Conservation (phyloP, 2,329 filamentous ascomycete species). For the Passalora sequoiae region DNA sequence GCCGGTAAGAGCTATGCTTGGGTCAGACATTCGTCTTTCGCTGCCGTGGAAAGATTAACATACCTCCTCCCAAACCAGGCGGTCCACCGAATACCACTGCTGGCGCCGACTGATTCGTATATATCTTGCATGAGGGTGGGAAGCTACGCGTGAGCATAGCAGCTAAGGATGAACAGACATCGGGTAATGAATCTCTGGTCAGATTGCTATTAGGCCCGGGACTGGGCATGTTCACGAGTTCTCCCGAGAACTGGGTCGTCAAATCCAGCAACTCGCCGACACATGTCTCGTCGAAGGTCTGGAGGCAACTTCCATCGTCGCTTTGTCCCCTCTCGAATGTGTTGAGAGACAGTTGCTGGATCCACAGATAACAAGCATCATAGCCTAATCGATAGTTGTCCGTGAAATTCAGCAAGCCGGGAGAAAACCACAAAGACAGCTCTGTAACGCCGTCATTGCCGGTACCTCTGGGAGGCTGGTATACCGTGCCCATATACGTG, state of each 20-base stretch:
- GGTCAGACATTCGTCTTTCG: no score
- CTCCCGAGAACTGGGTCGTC: background rate
- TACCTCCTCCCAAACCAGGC: background rate
- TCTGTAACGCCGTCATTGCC: slow-evolving; percentile 6
- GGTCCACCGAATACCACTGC: background rate
- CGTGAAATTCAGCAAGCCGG: slow-evolving; percentile 6
- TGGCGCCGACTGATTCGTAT: background rate
- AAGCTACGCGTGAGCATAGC: background rate
- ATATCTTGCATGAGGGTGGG: background rate
- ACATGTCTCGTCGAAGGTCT: slow-evolving; percentile 11
- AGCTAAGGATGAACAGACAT: background rate
- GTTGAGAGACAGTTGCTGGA: slow-evolving; percentile 4
- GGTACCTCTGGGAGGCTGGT: slow-evolving; percentile 1
- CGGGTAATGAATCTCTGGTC: background rate
- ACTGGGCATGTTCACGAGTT: background rate
- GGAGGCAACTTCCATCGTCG: slow-evolving; percentile 11
- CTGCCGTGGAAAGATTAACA: no score
- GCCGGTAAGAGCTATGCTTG: slow-evolving; percentile 8
- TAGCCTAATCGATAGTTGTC: slow-evolving; percentile 13
- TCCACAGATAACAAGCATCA: slow-evolving; percentile 14
- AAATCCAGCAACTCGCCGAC: slow-evolving; percentile 7
- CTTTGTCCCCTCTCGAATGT: slow-evolving; percentile 10
- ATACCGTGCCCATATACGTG: slow-evolving; percentile 4
- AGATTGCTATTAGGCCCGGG: background rate
- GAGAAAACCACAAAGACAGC: slow-evolving; percentile 14